Conservation (phyloP, 139 green algal species). For the Chlamydomonas schloesseri region DNA sequence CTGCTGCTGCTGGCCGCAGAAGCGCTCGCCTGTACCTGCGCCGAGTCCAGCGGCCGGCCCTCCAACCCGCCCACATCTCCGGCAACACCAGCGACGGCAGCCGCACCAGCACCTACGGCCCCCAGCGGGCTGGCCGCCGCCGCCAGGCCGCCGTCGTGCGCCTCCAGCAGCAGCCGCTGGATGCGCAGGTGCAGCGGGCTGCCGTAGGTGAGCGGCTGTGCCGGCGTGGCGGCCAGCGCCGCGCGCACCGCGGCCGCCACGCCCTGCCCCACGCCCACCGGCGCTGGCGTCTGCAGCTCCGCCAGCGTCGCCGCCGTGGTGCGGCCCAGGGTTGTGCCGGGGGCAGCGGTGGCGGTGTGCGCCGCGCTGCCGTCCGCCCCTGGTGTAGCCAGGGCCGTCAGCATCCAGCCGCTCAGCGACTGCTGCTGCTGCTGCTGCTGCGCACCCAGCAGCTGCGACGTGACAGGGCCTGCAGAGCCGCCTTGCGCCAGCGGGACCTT, state of each 20-base stretch:
- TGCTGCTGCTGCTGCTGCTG: too few relatives aligned
- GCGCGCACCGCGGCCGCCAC: neutral
- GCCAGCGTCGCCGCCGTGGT: neutral
- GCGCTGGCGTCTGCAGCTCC: neutral
- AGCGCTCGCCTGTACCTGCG: neutral
- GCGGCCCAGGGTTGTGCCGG: too few relatives aligned
- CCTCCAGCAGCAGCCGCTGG: constrained; percentile 9
- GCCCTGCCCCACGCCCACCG: neutral
- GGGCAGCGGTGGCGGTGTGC: neutral
- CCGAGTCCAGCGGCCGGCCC: too few relatives aligned
- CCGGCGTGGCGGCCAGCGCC: neutral
- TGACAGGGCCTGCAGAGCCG: neutral
- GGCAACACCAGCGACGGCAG: neutral
- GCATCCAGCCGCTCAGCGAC: constrained; percentile 1
- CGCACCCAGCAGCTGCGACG: too few relatives aligned
- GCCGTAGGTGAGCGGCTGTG: constrained; percentile 7
- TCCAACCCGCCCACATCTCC: neutral
- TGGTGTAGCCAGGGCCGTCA: neutral
- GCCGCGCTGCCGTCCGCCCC: too few relatives aligned
- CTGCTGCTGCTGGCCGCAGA: too few relatives aligned
- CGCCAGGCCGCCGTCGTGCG: neutral
- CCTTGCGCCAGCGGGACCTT: too few relatives aligned
- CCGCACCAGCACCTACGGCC: neutral
- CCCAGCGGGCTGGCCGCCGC: neutral
- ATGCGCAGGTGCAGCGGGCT: constrained; percentile 2